Conservation (phyloP, 1,284 basidiomycete genomes). For the Marasmius tenuissimus region DNA sequence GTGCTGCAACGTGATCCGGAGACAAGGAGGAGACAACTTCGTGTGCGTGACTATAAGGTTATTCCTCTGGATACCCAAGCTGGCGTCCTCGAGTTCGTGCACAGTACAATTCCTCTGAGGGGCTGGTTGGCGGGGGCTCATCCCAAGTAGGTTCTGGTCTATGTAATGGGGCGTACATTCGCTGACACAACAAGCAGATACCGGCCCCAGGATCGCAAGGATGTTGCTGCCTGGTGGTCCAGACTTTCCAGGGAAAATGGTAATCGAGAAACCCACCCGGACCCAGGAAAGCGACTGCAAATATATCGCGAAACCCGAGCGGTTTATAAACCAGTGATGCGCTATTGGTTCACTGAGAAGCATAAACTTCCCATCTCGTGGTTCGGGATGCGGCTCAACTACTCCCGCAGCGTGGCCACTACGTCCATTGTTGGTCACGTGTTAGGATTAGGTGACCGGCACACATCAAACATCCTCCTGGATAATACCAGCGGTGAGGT, state of each 20-base stretch:
- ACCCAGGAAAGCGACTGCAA: constrained; percentile 37
- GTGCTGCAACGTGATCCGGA: constrained; percentile 76
- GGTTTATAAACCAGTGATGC: constrained; percentile 83
- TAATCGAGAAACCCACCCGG: constrained; percentile 27
- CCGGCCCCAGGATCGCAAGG: constrained; percentile 31
- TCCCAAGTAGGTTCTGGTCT: constrained; percentile 40
- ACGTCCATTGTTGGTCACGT: constrained; percentile 95
- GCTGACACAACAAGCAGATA: constrained; percentile 25
- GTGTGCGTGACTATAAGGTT: constrained; percentile 86
- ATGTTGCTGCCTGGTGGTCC: not conserved
- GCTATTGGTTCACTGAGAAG: constrained; percentile 91
- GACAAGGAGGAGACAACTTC: constrained; percentile 72
- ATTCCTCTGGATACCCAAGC: constrained; percentile 81
- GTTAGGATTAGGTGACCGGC: constrained; percentile 91
- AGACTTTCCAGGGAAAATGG: constrained; percentile 18
- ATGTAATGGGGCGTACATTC: not conserved
- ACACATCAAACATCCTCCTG: constrained; percentile 90
- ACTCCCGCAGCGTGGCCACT: constrained; percentile 89
- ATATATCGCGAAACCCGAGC: constrained; percentile 55
- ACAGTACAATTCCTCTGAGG: constrained; percentile 71
- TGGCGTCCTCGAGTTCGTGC: constrained; percentile 92
- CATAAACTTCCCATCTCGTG: constrained; percentile 87
- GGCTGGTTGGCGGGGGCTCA: constrained; percentile 65
- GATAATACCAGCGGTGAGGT: constrained; percentile 85
- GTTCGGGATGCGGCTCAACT: constrained; percentile 92